Evolutionary conservation across 768 basidiomycete genomes (phyloP), one percentile per base, ranked within the genome.

Genomic region (Serpula lacrymans): DNA sequence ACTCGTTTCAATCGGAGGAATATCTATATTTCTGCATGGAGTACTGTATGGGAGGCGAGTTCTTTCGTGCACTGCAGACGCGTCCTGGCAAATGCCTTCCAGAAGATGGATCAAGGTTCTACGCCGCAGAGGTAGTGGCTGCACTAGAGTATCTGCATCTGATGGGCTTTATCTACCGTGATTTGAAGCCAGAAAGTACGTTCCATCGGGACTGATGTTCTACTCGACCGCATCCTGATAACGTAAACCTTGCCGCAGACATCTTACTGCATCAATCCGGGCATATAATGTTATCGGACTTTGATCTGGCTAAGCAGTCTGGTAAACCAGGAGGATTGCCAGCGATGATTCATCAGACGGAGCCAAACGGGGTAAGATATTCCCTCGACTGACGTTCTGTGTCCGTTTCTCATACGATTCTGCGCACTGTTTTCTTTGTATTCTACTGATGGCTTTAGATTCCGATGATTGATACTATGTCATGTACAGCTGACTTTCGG

Each of bases 11-110:
- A 67, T 97, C 93, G 11, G 90, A 94, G 53, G 88, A 90, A 44
- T 96, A 96, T 65, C 80, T 99, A 21, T 99, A 97, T 67, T 95
- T 98, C 63, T 96, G 93, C 74, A 93, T 92, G 90, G 90, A 97
- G 66, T 98, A 97, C 66, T 99, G 96, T 68, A 94, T 96, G 80
- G 81, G 96, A 25, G 96, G 96, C 42, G 96, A 99, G 59, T 99
- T 99, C 71, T 99, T 99, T 75, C 85, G 96, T 25, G 94, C 95
- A 7, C 70, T 99, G 47, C 96, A 99, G 63, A 88, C 88, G 34
- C 77, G 92, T 46, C 96, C 95, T 5, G 91, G 89, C n/a, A 98
- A 93, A 59, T 97, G 96, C 65, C 77, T 99, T 20, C 71, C 89
- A 39, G 96, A 99, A 68, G 94, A 98, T 41, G 92, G 87, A 21